A percentile compares a stretch with the other conserved stretches of the same genome.
phyloP scores from a whole-genome alignment of 2,329 filamentous ascomycete species.

The Fusarium solani-melongenae region DNA sequence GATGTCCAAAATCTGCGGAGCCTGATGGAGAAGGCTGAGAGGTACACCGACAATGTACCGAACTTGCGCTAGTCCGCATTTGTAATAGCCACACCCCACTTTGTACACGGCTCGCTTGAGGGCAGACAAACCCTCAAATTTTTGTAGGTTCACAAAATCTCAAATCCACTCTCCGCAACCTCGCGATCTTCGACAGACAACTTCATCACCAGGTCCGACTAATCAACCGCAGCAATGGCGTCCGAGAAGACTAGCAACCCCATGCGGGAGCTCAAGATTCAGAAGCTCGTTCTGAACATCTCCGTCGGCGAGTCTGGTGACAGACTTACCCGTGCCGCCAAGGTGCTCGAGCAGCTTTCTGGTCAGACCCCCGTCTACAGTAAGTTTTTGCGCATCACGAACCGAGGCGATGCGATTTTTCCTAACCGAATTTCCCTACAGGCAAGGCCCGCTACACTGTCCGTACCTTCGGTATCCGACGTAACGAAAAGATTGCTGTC shows the following conservation, averaged over 20 bases:
- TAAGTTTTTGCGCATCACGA: slow-evolving; percentile 58
- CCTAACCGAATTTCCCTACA: slow-evolving; percentile 50
- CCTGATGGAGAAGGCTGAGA: slow-evolving; percentile 55
- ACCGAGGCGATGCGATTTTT: slow-evolving; percentile 21
- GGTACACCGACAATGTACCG: slow-evolving; percentile 48
- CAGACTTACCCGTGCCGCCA: slow-evolving; percentile 99
- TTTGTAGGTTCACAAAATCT: slow-evolving; percentile 51
- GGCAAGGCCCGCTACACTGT: slow-evolving; percentile 99
- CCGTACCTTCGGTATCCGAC: slow-evolving; percentile 99
- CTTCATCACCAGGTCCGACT: slow-evolving; percentile 50
- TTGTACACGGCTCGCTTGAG: slow-evolving; percentile 47
- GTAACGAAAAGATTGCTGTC: slow-evolving; percentile 99
- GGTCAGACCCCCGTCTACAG: slow-evolving; percentile 99
- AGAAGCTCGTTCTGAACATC: slow-evolving; percentile 99
- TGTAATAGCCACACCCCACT: slow-evolving; percentile 24
- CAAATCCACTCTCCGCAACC: slow-evolving; percentile 37
- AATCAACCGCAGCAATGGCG: slow-evolving; percentile 56
- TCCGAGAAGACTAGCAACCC: slow-evolving; percentile 94
- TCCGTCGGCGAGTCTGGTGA: slow-evolving; percentile 99
- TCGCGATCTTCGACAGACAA: slow-evolving; percentile 47
- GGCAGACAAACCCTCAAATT: slow-evolving; percentile 56
- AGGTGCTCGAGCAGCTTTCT: slow-evolving; percentile 99
- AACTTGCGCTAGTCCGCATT: slow-evolving; percentile 41
- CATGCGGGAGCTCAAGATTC: slow-evolving; percentile 99
- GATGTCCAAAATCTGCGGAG: slow-evolving; percentile 59